Percentiles rank a stretch among this genome's conserved stretches.
phyloP scores from a whole-genome alignment of 176 grass and related monocot species.

The Echinochloa phyllopogon region DNA sequence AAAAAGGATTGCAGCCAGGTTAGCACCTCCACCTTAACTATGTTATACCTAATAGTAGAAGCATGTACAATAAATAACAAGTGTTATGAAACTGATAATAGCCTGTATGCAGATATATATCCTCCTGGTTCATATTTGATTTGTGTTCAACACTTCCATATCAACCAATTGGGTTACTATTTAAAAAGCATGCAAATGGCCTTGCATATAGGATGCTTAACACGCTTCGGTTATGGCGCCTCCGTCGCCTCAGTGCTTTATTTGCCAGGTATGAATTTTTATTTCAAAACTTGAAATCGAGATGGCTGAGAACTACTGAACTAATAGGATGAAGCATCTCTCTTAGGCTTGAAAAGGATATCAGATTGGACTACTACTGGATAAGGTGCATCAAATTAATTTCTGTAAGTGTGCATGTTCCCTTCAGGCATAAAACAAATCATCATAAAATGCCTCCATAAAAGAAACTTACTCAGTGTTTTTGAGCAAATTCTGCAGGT shows the following conservation, averaged over 20 bases:
- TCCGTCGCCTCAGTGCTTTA: constrained; percentile 78
- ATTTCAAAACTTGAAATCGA: constrained; percentile 16
- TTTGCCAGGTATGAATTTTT: constrained; percentile 71
- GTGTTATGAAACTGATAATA: constrained; percentile 21
- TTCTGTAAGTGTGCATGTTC: constrained; percentile 58
- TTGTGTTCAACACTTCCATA: constrained; percentile 83
- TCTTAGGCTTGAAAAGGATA: constrained; percentile 86
- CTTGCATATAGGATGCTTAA: constrained; percentile 69
- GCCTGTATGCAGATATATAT: constrained; percentile 66
- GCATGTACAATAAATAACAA: constrained; percentile 12
- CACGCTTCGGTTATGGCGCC: constrained; percentile 83
- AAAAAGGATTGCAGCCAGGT: constrained; percentile 78
- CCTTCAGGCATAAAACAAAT: constrained; percentile 31
- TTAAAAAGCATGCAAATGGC: constrained; percentile 68
- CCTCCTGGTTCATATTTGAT: constrained; percentile 83
- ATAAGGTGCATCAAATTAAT: constrained; percentile 85
- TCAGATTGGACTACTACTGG: constrained; percentile 85
- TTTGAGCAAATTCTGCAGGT: constrained; percentile 55
- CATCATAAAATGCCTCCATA: constrained; percentile 1
- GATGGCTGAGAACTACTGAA: constrained; percentile 42
- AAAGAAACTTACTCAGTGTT: constrained; percentile 18
- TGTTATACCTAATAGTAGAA: constrained; percentile 17
- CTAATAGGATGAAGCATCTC: constrained; percentile 35
- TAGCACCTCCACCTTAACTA: constrained; percentile 18
- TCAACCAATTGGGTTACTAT: constrained; percentile 58